phyloP scores from a whole-genome alignment of 805 yeast species.

The Candida boidinii region DNA sequence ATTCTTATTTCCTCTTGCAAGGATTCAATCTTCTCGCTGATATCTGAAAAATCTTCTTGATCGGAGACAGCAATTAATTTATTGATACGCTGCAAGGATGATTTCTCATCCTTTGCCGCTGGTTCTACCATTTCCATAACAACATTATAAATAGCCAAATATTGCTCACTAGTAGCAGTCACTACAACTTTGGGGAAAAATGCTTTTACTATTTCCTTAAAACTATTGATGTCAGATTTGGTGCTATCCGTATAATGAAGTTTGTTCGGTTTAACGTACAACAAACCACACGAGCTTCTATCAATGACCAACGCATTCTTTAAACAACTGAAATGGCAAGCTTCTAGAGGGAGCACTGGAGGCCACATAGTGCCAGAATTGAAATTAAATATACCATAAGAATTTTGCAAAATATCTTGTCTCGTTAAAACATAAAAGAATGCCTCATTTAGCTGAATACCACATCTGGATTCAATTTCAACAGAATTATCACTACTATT shows the following conservation, averaged over 20 bases:
- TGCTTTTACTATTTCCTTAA: conserved; percentile 15
- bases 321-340: conserved; percentile 42
- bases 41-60: conserved; percentile 14
- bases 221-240: conserved; percentile 6
- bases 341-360: conserved; percentile 58
- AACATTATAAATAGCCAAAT: conserved; percentile 42
- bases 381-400: conserved; percentile 23
- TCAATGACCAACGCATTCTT: conserved; percentile 38
- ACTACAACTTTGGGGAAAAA: conserved; percentile 39
- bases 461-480: conserved; percentile 51
- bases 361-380: conserved; percentile 42
- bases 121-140: conserved; percentile 33
- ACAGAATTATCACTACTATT: conserved; percentile 30
- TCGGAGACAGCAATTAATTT: conserved; percentile 20
- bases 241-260: conserved; percentile 31
- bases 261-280: conserved; percentile 43
- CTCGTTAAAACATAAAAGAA: conserved; percentile 43
- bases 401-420: conserved; percentile 24
- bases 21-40: conserved; percentile 9
- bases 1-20: conserved; percentile 17
- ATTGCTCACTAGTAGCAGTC: conserved; percentile 50
- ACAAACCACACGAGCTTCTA: conserved; percentile 42
- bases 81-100: conserved; percentile 31
- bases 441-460: conserved; percentile 46
- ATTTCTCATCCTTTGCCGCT: conserved; percentile 25